phyloP scores from a whole-genome alignment of 805 yeast species.

The Wickerhamomyces queroliae region DNA sequence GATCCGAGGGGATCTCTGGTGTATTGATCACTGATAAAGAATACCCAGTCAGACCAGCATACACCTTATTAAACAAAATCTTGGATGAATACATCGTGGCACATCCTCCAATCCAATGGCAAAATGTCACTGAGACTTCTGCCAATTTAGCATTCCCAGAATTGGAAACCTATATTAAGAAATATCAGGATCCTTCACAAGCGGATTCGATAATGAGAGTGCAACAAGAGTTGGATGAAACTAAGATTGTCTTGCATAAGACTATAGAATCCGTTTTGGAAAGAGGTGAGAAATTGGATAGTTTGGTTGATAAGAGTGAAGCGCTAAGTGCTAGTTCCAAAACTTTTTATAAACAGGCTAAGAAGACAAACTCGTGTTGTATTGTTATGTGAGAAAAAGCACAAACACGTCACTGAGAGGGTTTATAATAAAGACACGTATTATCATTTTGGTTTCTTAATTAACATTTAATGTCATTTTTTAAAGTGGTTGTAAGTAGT shows the following conservation, averaged over 20 bases:
- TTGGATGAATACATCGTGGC: conserved; percentile 84
- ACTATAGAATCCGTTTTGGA: conserved; percentile 91
- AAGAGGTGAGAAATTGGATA: conserved; percentile 93
- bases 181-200: conserved; percentile 95
- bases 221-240: conserved; percentile 96
- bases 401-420: too few species aligned
- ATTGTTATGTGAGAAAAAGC: conserved; percentile 45
- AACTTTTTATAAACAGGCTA: conserved; percentile 96
- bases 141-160: conserved; percentile 47
- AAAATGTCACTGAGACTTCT: conserved; percentile 36
- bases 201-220: conserved; percentile 97
- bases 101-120: conserved; percentile 76
- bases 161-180: conserved; percentile 63
- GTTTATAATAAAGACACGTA: too few species aligned
- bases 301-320: conserved; percentile 92
- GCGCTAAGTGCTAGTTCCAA: conserved; percentile 83
- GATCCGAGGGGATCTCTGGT: conserved; percentile 88
- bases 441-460: background rate
- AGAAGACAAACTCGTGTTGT: conserved; percentile 90
- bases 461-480: too few species aligned
- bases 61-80: conserved; percentile 83
- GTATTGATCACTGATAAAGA: conserved; percentile 91
- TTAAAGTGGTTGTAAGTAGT: too few species aligned
- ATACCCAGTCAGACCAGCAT: conserved; percentile 95
- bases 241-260: conserved; percentile 92